Conservation (phyloP, 2,329 filamentous ascomycete species). For the Pezizomycotina sp. region DNA sequence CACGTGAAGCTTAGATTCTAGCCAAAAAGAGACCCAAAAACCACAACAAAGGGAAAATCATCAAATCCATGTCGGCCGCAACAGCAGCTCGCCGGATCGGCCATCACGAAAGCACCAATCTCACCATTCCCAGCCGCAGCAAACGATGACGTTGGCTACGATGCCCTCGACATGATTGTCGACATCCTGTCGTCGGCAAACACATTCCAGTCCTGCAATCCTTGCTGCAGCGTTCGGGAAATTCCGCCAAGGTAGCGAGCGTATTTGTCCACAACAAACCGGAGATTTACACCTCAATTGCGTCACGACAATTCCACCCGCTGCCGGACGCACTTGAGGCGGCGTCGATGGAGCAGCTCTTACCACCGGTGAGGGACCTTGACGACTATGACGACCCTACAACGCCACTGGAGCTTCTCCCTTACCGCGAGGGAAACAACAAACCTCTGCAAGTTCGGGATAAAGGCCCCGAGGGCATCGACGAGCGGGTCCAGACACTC, state of each 20-base stretch:
- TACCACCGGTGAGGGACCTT: slow-evolving; percentile 9
- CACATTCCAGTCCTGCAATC: slow-evolving; percentile 11
- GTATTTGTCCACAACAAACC: slow-evolving; percentile 18
- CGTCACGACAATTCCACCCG: slow-evolving; percentile 15
- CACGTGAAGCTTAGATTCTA: no score
- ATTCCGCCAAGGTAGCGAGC: slow-evolving; percentile 12
- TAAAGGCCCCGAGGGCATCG: slow-evolving; percentile 10
- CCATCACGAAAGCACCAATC: slow-evolving; percentile 14
- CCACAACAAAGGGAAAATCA: no score
- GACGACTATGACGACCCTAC: slow-evolving; percentile 17
- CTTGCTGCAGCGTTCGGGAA: slow-evolving; percentile 8
- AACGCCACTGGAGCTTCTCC: slow-evolving; percentile 13
- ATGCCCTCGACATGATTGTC: slow-evolving; percentile 14
- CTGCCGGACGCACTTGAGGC: slow-evolving; percentile 16
- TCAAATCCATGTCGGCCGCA: no score
- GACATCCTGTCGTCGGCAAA: slow-evolving; percentile 14
- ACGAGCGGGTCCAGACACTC: slow-evolving; percentile 16
- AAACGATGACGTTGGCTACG: no score
- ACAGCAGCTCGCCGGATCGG: no score
- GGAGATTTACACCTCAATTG: slow-evolving; percentile 13
- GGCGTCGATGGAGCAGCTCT: slow-evolving; percentile 14
- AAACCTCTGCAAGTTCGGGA: slow-evolving; percentile 16
- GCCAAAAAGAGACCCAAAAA: no score
- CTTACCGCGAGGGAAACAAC: slow-evolving; percentile 17
- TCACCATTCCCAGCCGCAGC: slow-evolving; percentile 14